Evolutionary conservation across 2,329 filamentous ascomycete genomes (phyloP).

Genomic region (Penicillium sp.): DNA sequence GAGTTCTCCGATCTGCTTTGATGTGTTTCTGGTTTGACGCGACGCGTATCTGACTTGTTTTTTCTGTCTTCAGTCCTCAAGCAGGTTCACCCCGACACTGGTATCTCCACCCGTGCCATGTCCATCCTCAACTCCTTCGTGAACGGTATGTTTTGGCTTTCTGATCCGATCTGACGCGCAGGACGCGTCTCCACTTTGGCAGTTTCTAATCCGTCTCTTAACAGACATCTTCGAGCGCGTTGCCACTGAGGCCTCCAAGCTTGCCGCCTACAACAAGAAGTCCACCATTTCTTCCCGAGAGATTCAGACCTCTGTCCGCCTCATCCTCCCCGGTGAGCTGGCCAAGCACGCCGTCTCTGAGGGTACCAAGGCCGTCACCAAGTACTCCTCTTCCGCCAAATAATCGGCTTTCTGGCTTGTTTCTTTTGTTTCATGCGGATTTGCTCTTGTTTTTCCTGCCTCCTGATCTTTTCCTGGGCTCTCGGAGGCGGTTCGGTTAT

Average conservation of each 20-base stretch:
- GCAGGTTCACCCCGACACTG: constrained; percentile 99
- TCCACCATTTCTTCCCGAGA: constrained; percentile 99
- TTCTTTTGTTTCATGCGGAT: constrained; percentile 56
- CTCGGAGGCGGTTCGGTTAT: constrained; percentile 47
- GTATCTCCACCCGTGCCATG: constrained; percentile 99
- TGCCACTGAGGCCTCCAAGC: constrained; percentile 97
- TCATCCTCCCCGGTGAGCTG: constrained; percentile 97
- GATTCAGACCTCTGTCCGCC: constrained; percentile 97
- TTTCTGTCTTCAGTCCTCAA: constrained; percentile 73
- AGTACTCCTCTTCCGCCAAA: constrained; percentile 99
- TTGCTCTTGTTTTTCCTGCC: constrained; percentile 43
- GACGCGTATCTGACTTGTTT: constrained; percentile 31
- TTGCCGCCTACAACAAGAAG: constrained; percentile 99
- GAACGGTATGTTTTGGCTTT: constrained; percentile 71
- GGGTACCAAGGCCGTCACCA: constrained; percentile 99
- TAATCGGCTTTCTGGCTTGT: constrained; percentile 59
- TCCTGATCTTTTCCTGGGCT: constrained; percentile 44
- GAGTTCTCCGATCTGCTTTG: constrained; percentile 37
- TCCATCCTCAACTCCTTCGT: constrained; percentile 99
- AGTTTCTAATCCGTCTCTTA: neutral
- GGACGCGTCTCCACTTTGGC: neutral
- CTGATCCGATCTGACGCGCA: neutral
- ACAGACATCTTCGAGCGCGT: constrained; percentile 98
- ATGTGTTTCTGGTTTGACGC: neutral
- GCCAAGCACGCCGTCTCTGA: constrained; percentile 99